Conservation (phyloP, 2,329 filamentous ascomycete species). For the Fusarium begoniae region DNA sequence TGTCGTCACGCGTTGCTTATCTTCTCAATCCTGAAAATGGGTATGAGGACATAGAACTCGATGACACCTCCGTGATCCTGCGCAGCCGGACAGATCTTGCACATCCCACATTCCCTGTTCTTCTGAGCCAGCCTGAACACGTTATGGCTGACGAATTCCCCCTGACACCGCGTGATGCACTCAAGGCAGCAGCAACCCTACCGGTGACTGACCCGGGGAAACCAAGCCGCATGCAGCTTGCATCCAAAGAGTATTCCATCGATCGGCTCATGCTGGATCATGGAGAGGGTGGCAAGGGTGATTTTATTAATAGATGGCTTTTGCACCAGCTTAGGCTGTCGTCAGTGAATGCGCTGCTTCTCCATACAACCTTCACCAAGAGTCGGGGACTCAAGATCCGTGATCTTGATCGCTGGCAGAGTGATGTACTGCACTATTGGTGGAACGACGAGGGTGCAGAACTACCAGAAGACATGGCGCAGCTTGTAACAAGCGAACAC, state of each 20-base stretch:
- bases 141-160: slow-evolving; percentile 51
- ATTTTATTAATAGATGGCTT: slow-evolving; percentile 62
- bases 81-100: slow-evolving; percentile 44
- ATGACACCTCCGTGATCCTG: slow-evolving; percentile 40
- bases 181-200: slow-evolving; percentile 51
- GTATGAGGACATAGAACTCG: slow-evolving; percentile 56
- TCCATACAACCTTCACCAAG: slow-evolving; percentile 49
- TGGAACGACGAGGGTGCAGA: slow-evolving; percentile 44
- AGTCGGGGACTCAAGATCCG: slow-evolving; percentile 45
- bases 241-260: slow-evolving; percentile 60
- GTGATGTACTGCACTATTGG: slow-evolving; percentile 52
- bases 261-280: slow-evolving; percentile 52
- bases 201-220: slow-evolving; percentile 49
- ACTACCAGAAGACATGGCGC: slow-evolving; percentile 16
- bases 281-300: slow-evolving; percentile 50
- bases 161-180: slow-evolving; percentile 52
- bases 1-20: slow-evolving; percentile 51
- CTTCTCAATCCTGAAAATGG: slow-evolving; percentile 49
- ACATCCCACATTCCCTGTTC: slow-evolving; percentile 54
- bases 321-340: slow-evolving; percentile 60
- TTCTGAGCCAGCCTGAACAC: slow-evolving; percentile 61
- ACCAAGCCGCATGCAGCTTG: slow-evolving; percentile 49
- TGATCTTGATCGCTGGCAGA: slow-evolving; percentile 49
- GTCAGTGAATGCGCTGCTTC: slow-evolving; percentile 54
- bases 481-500: slow-evolving; percentile 33